These are phyloP conservation scores for Phytophthora aleatoria DNA, from an alignment of 352 stramenopile genomes.

Conservation along the genomic window DNA sequence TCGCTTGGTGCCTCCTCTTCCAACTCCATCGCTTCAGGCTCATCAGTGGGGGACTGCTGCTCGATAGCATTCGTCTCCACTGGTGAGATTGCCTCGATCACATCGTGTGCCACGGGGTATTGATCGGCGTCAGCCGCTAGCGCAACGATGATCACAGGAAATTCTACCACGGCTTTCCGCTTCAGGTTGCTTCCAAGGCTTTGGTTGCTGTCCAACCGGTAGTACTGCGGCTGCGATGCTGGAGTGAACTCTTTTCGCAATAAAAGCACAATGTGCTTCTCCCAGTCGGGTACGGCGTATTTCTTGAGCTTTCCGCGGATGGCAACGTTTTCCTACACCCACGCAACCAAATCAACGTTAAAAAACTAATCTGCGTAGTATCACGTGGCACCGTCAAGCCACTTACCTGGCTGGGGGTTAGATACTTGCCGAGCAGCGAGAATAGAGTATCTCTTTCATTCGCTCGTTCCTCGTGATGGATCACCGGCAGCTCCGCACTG, in stretches of 20 bases:
- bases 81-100: slow-evolving; percentile 61
- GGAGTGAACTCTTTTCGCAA: slow-evolving; percentile 81
- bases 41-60: slow-evolving; percentile 1
- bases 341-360: slow-evolving; percentile 1
- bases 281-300: slow-evolving; percentile 62
- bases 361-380: not conserved
- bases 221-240: slow-evolving; percentile 72
- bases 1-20: slow-evolving; percentile 8
- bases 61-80: slow-evolving; percentile 10
- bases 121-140: slow-evolving; percentile 46
- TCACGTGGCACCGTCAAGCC: not conserved
- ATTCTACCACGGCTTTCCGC: slow-evolving; percentile 82
- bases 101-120: slow-evolving; percentile 67
- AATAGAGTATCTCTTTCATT: slow-evolving; percentile 62
- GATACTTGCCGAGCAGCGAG: slow-evolving; percentile 61
- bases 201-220: slow-evolving; percentile 63
- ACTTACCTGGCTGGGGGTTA: slow-evolving; percentile 62
- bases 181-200: slow-evolving; percentile 77
- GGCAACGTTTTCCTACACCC: slow-evolving; percentile 64
- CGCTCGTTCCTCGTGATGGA: slow-evolving; percentile 53
- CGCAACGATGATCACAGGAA: slow-evolving; percentile 72
- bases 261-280: slow-evolving; percentile 61
- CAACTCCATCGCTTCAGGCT: slow-evolving; percentile 20
- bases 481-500: slow-evolving; percentile 49
- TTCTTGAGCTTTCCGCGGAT: slow-evolving; percentile 74